Conservation (phyloP, 768 basidiomycete genomes). For the Psilocybe sp. region DNA sequence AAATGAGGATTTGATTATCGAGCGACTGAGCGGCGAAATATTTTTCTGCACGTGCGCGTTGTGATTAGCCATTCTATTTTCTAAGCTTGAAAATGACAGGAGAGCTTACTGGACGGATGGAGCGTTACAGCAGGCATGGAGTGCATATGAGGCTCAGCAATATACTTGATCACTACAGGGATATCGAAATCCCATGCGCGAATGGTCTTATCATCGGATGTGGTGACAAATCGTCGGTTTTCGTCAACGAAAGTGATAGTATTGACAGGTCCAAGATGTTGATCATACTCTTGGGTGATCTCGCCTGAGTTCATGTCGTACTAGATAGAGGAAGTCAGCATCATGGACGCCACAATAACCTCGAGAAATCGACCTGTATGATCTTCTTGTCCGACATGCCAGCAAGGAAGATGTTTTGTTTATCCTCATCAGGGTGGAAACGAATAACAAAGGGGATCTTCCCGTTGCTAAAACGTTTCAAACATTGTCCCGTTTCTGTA, state of each 20-base stretch:
- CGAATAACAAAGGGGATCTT: slow-evolving; percentile 95
- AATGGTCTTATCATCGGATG: slow-evolving; percentile 98
- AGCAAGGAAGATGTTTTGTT: slow-evolving; percentile 93
- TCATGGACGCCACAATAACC: not conserved
- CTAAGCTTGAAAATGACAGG: slow-evolving; percentile 9
- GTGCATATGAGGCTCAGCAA: slow-evolving; percentile 99
- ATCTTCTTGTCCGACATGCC: slow-evolving; percentile 99
- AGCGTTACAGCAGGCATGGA: slow-evolving; percentile 98
- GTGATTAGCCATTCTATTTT: slow-evolving; percentile 10
- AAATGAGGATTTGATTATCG: slow-evolving; percentile 97
- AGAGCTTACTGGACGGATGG: slow-evolving; percentile 85
- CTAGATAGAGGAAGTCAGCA: slow-evolving; percentile 38
- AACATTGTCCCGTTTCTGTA: slow-evolving; percentile 96
- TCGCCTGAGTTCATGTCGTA: slow-evolving; percentile 95
- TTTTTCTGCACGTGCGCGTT: slow-evolving; percentile 53
- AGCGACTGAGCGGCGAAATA: slow-evolving; percentile 97
- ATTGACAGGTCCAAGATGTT: slow-evolving; percentile 97
- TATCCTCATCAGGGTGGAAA: slow-evolving; percentile 95
- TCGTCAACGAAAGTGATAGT: slow-evolving; percentile 99
- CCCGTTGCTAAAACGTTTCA: slow-evolving; percentile 95
- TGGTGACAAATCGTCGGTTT: slow-evolving; percentile 95
- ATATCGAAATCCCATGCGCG: slow-evolving; percentile 99
- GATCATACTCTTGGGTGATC: slow-evolving; percentile 97
- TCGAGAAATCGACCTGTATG: slow-evolving; percentile 67
- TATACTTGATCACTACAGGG: slow-evolving; percentile 99